Evolutionary conservation across 2,329 filamentous ascomycete genomes (phyloP).

Genomic region (Sphaceloma murrayae): DNA sequence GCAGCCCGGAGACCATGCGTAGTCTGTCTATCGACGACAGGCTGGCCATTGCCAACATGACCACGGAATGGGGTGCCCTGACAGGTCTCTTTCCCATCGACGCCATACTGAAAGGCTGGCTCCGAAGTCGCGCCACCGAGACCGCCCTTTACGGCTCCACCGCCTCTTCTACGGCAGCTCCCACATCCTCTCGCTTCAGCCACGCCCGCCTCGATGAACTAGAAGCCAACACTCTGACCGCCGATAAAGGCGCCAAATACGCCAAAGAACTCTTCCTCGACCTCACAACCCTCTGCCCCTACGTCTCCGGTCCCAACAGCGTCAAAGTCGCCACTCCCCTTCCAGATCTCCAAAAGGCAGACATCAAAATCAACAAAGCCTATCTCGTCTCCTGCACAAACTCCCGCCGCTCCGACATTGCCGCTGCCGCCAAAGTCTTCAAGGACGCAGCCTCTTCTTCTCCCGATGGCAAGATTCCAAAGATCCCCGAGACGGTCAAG

Average conservation of each 20-base stretch:
- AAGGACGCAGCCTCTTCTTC: slow-evolving; percentile 54
- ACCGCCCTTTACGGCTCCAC: slow-evolving; percentile 51
- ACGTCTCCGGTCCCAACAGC: slow-evolving; percentile 78
- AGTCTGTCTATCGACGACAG: slow-evolving; percentile 64
- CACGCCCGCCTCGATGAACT: slow-evolving; percentile 66
- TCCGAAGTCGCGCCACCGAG: slow-evolving; percentile 64
- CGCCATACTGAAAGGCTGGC: slow-evolving; percentile 58
- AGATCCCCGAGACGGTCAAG: slow-evolving; percentile 64
- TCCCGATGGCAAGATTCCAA: slow-evolving; percentile 53
- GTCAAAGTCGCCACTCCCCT: slow-evolving; percentile 80
- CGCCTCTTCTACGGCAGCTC: slow-evolving; percentile 28
- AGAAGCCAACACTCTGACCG: slow-evolving; percentile 53
- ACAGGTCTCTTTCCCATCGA: slow-evolving; percentile 76
- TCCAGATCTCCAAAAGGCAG: slow-evolving; percentile 57
- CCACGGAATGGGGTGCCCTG: slow-evolving; percentile 69
- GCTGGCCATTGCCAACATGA: slow-evolving; percentile 71
- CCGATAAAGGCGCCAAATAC: slow-evolving; percentile 70
- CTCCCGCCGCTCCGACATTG: slow-evolving; percentile 68
- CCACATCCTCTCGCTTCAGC: slow-evolving; percentile 52
- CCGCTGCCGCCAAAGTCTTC: slow-evolving; percentile 76
- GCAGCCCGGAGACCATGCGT: slow-evolving; percentile 64
- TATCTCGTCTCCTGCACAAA: slow-evolving; percentile 92
- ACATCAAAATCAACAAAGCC: slow-evolving; percentile 72
- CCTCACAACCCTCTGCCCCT: slow-evolving; percentile 73
- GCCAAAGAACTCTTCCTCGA: slow-evolving; percentile 76